Base-by-base conservation (phyloP, 1,284 basidiomycete species). In the Melampsora larici-populina region DNA sequence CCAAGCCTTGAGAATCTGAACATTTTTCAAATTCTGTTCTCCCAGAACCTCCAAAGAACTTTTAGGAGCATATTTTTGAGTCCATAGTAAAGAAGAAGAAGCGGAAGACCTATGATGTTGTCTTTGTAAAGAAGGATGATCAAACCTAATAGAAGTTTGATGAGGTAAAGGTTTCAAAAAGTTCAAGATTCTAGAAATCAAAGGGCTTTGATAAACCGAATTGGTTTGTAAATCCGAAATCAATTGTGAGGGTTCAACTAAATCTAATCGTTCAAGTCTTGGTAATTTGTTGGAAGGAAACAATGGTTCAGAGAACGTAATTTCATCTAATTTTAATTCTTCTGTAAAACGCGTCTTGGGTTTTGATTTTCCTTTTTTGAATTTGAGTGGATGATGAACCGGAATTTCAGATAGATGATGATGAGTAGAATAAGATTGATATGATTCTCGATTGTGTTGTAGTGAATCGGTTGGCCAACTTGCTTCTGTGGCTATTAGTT, bases 1-100 rank as follows among this genome's bases (percentile, higher is more conserved):
- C 94, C 94, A 97, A 76, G 92, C 89, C 48, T 90, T 88, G 58
- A 97, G 87, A 84, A 91, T 93, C 21, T 86, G 82, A 0, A 93
- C 89, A 78, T 89, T 88, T 4, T 85, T 82, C 82, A 92, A 89
- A 82, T 96, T 97, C 11, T 43, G 69, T 6, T 55, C 43, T 26
- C 92, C 92, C 0, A 97, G 86, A 0, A 96, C 89, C 80, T 95
- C 88, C 18, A 87, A 85, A 0, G 93, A 91, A 48, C 86, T 84
- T 70, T 86, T 87, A 9, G 94, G 94, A 31, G 88, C 88, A 87
- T 91, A 96, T 79, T 88, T 90, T 69, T 92, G 89, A 46, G 87
- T 86, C 93, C 93, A 96, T 5, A 87, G 83, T 55, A 89, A 43
- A 31, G 24, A 49, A 1, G 64, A n/a, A 3, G 63, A 18, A n/a